Percentiles rank a stretch among this genome's conserved stretches.
These are phyloP conservation scores for Lonicera japonica DNA, from an alignment of 129 eudicot genomes.

Conservation along the genomic window DNA sequence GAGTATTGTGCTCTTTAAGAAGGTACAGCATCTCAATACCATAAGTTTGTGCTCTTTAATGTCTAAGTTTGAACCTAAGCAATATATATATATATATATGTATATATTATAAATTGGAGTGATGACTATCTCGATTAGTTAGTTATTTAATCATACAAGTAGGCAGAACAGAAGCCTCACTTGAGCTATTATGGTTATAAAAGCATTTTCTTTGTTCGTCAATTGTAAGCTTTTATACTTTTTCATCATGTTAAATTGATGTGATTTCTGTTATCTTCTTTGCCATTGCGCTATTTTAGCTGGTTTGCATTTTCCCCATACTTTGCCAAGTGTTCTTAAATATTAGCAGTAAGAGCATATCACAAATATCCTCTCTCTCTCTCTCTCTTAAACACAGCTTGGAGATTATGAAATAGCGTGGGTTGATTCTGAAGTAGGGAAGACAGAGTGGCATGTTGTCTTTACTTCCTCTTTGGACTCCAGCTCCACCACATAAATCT, in stretches of 20 bases:
- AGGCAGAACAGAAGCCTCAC: too few species aligned
- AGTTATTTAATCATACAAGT: too few species aligned
- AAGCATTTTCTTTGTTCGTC: too few species aligned
- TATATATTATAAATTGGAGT: background rate
- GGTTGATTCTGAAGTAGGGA: constrained; percentile 92
- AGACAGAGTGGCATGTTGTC: constrained; percentile 63
- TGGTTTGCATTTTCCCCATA: too few species aligned
- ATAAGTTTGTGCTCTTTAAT: background rate
- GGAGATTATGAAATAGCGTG: constrained; percentile 97
- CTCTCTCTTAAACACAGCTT: constrained; percentile 43
- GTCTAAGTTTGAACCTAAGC: background rate
- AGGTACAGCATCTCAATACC: constrained; percentile 39
- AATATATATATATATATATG: too few species aligned
- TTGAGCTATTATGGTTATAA: too few species aligned
- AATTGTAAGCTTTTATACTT: too few species aligned
- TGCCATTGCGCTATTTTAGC: background rate
- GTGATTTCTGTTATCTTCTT: background rate
- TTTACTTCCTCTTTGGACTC: constrained; percentile 72
- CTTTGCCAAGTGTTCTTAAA: too few species aligned
- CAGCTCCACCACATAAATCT: constrained; percentile 83
- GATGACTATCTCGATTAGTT: too few species aligned
- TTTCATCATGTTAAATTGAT: background rate
- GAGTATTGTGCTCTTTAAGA: constrained; percentile 92
- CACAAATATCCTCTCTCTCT: background rate
- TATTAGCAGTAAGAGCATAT: background rate